These are phyloP conservation scores for Amniculicola lignicola DNA, from an alignment of 495 filamentous ascomycete genomes.

Conservation along the genomic window DNA sequence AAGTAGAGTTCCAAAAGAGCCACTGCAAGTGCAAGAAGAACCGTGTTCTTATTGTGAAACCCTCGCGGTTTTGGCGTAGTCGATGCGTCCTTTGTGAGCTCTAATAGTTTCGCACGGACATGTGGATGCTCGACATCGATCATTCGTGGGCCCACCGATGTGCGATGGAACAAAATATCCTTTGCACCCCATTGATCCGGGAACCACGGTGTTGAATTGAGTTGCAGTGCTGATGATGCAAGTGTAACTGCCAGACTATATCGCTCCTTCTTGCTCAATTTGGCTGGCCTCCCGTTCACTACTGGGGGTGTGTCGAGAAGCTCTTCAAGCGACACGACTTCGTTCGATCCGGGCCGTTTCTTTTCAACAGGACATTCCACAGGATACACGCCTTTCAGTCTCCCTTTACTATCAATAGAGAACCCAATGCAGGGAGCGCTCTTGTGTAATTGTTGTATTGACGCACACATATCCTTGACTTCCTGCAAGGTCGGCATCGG, in stretches of 20 bases:
- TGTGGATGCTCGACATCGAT: conserved; percentile 34
- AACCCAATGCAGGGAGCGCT: conserved; percentile 29
- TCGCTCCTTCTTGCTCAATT: conserved; percentile 32
- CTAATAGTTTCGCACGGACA: conserved; percentile 10
- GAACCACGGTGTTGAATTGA: conserved; percentile 32
- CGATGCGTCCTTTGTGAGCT: conserved; percentile 1
- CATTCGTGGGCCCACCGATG: conserved; percentile 5
- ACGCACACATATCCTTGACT: conserved; percentile 30
- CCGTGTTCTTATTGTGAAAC: conserved; percentile 35
- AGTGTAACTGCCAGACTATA: conserved; percentile 30
- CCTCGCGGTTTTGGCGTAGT: conserved; percentile 3
- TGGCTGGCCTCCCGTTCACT: conserved; percentile 24
- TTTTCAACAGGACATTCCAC: conserved; percentile 10
- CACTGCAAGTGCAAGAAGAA: conserved; percentile 32
- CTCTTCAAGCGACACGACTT: conserved; percentile 26
- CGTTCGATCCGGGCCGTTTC: not conserved
- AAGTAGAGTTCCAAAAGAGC: conserved; percentile 33
- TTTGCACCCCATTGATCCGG: conserved; percentile 24
- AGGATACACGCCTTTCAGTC: conserved; percentile 27
- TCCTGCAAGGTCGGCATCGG: conserved; percentile 11
- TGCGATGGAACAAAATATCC: conserved; percentile 29
- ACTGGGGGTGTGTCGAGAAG: conserved; percentile 21
- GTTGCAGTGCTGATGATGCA: conserved; percentile 29
- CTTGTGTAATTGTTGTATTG: conserved; percentile 27
- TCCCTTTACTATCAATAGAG: conserved; percentile 26